Base-by-base conservation (phyloP, 805 yeast species). In the Pichia membranifaciens region DNA sequence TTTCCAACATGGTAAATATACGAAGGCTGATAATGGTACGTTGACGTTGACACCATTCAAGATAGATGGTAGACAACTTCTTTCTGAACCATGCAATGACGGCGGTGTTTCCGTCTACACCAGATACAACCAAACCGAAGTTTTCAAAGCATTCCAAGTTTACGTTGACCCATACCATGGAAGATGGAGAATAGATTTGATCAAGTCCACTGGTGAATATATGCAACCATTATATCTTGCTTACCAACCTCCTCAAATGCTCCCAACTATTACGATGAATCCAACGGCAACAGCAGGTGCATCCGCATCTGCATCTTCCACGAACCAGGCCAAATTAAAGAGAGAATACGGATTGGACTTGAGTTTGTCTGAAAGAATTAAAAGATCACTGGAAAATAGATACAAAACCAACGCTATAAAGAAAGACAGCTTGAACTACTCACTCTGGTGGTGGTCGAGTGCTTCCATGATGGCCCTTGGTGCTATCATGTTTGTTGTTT, bases 241-340 rank as follows among this genome's bases (percentile, higher is more conserved):
- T 2, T 93, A 90, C 71, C 77, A 78, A 58, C 99, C 99, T 5
- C 95, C 99, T 9, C 75, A 85, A 78, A 93, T 93, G 99, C 78
- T 93, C 51, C 99, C 99, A 20, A 93, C 98, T 0, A 68, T 64
- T 45, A 90, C 97, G 0, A 70, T 93, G 73, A 91, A 90, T 66
- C 99, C 99, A 20, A 86, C 96, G 2, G 55, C 55, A 5, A 55
- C 63, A 3, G 57, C 60, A 5, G 56, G 59, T 5, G 25, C 56
- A 8, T 21, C 38, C n/a, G 15, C 51, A 5, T 37, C 42, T 23
- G 43, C 29, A 25, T 21, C 32, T 17, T 12, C 22, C 22, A 16
- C 43, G 17, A 5, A 10, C 8, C 6, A 31, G 18, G 20, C 43
- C 13, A 41, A 31, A 18, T 9, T 31, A 6, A 51, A 54, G 38